phyloP scores from a whole-genome alignment of 257 asterid genomes.

The Solanum lycopersicoides region DNA sequence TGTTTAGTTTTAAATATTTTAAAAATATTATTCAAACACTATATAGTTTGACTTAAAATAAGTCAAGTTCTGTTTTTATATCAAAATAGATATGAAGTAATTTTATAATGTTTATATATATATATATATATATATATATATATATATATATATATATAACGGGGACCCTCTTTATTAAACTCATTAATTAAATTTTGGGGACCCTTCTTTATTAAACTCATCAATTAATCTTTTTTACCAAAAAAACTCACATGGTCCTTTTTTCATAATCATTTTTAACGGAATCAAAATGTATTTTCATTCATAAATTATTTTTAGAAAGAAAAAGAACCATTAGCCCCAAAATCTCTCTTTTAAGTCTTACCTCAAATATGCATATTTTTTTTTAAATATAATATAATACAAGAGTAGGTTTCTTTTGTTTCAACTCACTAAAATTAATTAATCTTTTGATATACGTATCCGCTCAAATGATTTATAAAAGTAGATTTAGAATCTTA shows the following conservation, averaged over 20 bases:
- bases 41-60: background rate
- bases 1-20: background rate
- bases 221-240: background rate
- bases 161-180: background rate
- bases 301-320: background rate
- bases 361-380: background rate
- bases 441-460: background rate
- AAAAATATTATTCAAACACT: background rate
- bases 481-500: background rate
- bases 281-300: background rate
- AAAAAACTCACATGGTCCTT: no score
- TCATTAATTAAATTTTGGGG: background rate
- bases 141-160: no score
- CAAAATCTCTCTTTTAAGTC: background rate
- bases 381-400: no score
- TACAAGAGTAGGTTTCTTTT: background rate
- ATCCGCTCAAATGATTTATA: background rate
- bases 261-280: background rate
- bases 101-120: no score
- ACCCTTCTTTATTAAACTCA: background rate
- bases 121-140: no score
- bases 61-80: background rate
- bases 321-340: background rate
- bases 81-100: background rate
- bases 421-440: background rate